Percentiles rank a stretch among this genome's conserved stretches.
phyloP scores from a whole-genome alignment of 129 eudicot genomes.

The Gnaphalium uliginosum region DNA sequence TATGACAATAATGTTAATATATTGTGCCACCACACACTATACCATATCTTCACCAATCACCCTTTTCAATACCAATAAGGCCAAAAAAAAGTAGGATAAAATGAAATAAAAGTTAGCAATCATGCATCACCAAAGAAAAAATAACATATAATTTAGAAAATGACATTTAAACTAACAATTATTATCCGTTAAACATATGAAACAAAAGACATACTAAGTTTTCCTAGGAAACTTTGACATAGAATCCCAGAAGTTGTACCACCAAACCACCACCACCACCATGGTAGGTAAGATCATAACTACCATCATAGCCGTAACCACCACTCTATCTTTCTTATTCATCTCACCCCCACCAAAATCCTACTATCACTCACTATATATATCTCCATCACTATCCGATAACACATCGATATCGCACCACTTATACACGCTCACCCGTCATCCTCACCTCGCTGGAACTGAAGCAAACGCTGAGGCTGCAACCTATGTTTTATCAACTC shows the following conservation, averaged over 20 bases:
- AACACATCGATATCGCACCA: conserved; percentile 66
- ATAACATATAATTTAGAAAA: conserved; percentile 4
- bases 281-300: conserved; percentile 33
- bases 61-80: neutral
- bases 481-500: conserved; percentile 61
- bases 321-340: conserved; percentile 41
- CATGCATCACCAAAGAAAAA: conserved; percentile 1
- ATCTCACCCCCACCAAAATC: conserved; percentile 41
- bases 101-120: neutral
- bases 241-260: neutral
- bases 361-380: conserved; percentile 50
- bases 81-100: neutral
- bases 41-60: conserved; percentile 13
- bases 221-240: neutral
- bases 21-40: conserved; percentile 15
- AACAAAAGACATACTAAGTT: neutral
- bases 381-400: conserved; percentile 46
- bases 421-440: conserved; percentile 66
- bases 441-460: conserved; percentile 85
- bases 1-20: too few relatives aligned
- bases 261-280: neutral
- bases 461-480: conserved; percentile 73
- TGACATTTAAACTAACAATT: conserved; percentile 5
- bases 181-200: conserved; percentile 5
- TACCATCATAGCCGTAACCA: conserved; percentile 49